Evolutionary conservation across 2,329 filamentous ascomycete genomes (phyloP), one percentile per base, ranked within the genome.

Genomic region (Fusarium euwallaceae): DNA sequence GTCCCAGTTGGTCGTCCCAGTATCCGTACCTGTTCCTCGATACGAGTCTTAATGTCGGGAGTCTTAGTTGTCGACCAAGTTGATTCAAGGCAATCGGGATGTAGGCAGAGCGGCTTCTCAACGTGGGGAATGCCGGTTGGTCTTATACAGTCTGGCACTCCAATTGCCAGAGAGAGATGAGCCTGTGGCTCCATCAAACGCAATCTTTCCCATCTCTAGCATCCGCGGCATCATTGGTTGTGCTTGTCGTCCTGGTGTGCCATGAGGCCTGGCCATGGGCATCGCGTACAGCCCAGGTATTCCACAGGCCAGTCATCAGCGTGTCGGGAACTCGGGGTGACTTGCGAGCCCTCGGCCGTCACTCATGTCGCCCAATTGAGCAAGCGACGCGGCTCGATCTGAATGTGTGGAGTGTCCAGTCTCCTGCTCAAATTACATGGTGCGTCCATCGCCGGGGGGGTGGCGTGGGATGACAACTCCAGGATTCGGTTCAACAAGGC

Each of bases 401-500:
- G 67, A 51, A 48, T 43, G 66, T 67, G 69, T 71, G 69, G 59
- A 70, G 70, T 71, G 66, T 75, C 34, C 61, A 51, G 32, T 60
- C 51, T 34, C 53, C 69, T 64, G 64, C 72, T 56, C 68, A 72
- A 76, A 72, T 71, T 69, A 64, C 70, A 48, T 43, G 69, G 67
- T 63, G 43, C 62, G 59, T 71, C 73, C 59, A 59, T 63, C 67
- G 55, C 73, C 45, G 56, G 72, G 73, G 73, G 75, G 64, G 62
- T 63, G 56, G 74, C 41, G 68, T 70, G 69, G 67, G 70, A 77
- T 73, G 69, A 72, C 66, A 70, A 69, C 73, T 75, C 67, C 43
- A 73, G 64, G 67, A 69, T 71, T 71, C 56, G 66, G 77, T 79
- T 78, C 58, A 76, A 78, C 76, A 75, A 75, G 73, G 56, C 66